A percentile compares a stretch with the other conserved stretches of the same genome.
Evolutionary conservation across 805 yeast species (phyloP).

Genomic region (Wickerhamiella bombiphila): DNA sequence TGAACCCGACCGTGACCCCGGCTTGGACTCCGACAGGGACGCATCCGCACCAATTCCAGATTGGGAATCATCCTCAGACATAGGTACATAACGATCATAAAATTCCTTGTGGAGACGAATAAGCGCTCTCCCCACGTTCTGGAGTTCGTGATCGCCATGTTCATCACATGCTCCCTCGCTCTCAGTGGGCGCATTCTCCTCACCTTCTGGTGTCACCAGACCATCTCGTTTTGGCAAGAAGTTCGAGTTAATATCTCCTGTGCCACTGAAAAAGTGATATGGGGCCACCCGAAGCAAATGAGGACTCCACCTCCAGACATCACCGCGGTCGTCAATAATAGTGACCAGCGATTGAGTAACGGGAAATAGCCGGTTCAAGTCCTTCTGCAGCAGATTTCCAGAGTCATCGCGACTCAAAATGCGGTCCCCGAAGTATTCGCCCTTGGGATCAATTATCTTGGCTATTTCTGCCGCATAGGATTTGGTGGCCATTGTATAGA

Average conservation of each 20-base stretch:
- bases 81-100: slow-evolving; percentile 38
- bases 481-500: slow-evolving; percentile 96
- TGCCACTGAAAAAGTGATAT: slow-evolving; percentile 89
- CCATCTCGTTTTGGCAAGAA: slow-evolving; percentile 64
- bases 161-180: slow-evolving; percentile 17
- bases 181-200: slow-evolving; percentile 4
- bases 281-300: slow-evolving; percentile 88
- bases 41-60: no score
- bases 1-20: no score
- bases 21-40: no score
- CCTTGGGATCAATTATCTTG: slow-evolving; percentile 79
- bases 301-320: slow-evolving; percentile 96
- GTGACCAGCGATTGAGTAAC: slow-evolving; percentile 95
- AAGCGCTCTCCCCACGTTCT: slow-evolving; percentile 46
- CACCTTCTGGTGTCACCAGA: slow-evolving; percentile 18
- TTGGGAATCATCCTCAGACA: slow-evolving; percentile 21
- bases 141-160: slow-evolving; percentile 73
- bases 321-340: slow-evolving; percentile 93
- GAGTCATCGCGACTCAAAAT: slow-evolving; percentile 88
- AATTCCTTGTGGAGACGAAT: slow-evolving; percentile 50
- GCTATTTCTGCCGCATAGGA: slow-evolving; percentile 86
- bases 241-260: slow-evolving; percentile 91
- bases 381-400: slow-evolving; percentile 81
- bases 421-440: slow-evolving; percentile 75
- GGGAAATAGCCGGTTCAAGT: slow-evolving; percentile 77